phyloP scores from a whole-genome alignment of 345 rosid genomes.

The Isatis tinctoria region DNA sequence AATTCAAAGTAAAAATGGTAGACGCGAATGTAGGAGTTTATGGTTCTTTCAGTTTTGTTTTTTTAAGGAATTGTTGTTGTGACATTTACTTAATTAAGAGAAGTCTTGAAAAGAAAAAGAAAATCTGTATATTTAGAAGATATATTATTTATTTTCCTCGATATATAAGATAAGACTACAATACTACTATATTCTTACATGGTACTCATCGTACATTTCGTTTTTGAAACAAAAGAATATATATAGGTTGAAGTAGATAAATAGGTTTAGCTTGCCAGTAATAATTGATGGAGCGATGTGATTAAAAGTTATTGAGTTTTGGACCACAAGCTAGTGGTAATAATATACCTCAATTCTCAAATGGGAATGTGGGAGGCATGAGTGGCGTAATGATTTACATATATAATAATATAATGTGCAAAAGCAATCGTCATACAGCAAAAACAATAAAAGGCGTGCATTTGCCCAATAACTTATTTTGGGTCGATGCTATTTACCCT shows the following conservation, averaged over 20 bases:
- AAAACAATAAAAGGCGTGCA: neutral
- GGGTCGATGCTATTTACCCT: neutral
- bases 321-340: conserved; percentile 36
- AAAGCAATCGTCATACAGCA: conserved; percentile 1
- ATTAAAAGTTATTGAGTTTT: conserved; percentile 14
- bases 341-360: conserved; percentile 8
- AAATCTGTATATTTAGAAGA: neutral
- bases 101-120: neutral
- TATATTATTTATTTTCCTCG: neutral
- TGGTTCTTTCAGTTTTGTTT: conserved; percentile 9
- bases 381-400: conserved; percentile 30
- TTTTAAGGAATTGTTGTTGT: neutral
- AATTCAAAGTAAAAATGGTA: conserved; percentile 14
- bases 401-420: conserved; percentile 12
- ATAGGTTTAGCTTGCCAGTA: conserved; percentile 27
- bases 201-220: conserved; percentile 8
- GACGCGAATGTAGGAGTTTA: conserved; percentile 1
- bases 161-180: neutral
- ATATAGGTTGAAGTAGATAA: conserved; percentile 9
- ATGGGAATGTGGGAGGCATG: conserved; percentile 36
- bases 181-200: neutral
- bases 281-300: conserved; percentile 26
- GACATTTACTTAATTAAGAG: neutral
- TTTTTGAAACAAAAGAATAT: neutral
- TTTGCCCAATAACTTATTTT: neutral